Conservation (phyloP, 2,329 filamentous ascomycete species). For the Alternaria solani region DNA sequence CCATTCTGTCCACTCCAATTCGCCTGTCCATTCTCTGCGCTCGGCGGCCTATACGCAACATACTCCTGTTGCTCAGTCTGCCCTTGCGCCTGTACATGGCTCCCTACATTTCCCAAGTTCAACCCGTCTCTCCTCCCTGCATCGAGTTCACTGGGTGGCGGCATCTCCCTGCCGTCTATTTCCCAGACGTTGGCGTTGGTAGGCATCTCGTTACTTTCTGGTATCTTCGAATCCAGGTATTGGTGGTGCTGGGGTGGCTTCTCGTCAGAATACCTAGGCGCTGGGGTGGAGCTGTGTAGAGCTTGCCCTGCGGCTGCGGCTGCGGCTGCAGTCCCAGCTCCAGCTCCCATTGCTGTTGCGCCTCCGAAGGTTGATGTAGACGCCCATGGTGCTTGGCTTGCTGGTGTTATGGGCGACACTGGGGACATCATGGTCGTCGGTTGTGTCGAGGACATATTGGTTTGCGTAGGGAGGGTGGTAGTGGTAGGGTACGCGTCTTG, state of each 20-base stretch:
- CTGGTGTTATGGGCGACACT: not conserved
- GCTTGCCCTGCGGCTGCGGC: not conserved
- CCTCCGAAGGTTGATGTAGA: slow-evolving; percentile 1
- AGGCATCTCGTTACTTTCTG: slow-evolving; percentile 13
- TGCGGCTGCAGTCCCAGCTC: too few relatives aligned
- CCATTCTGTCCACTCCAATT: not conserved
- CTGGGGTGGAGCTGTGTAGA: not conserved
- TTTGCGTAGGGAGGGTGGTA: not conserved
- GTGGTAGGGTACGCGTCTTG: not conserved
- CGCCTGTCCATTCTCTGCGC: not conserved
- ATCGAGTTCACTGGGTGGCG: slow-evolving; percentile 13
- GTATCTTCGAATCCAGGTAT: not conserved
- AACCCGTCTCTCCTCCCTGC: slow-evolving; percentile 3
- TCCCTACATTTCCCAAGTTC: not conserved
- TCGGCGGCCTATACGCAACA: not conserved
- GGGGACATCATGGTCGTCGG: slow-evolving; percentile 4
- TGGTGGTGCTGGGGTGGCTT: slow-evolving; percentile 8
- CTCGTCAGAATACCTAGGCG: slow-evolving; percentile 3
- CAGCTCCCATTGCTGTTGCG: not conserved
- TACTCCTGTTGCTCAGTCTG: not conserved
- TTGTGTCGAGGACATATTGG: not conserved
- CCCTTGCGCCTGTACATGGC: not conserved
- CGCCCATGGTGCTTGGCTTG: slow-evolving; percentile 6
- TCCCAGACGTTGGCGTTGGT: slow-evolving; percentile 24
- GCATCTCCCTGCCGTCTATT: slow-evolving; percentile 15